Conservation (phyloP, 192 early-diverging fungal genomes). For the Linnemannia zychae region DNA sequence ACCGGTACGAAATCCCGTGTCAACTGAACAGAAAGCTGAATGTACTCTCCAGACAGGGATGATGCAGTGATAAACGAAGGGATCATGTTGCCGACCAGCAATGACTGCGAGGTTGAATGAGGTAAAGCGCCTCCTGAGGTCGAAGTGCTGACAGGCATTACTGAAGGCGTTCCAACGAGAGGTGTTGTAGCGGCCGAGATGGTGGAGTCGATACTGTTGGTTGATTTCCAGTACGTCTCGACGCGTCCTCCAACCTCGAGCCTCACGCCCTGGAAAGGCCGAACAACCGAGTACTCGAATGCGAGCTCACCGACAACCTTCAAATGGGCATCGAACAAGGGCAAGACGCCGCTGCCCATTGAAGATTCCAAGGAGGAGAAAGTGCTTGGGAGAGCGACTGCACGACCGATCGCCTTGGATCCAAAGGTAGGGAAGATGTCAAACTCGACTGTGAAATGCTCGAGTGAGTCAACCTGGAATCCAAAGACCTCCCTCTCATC, state of each 20-base stretch:
- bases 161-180: slow-evolving; percentile 29
- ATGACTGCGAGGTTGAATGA: slow-evolving; percentile 37
- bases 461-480: slow-evolving; percentile 84
- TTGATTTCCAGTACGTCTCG: slow-evolving; percentile 99
- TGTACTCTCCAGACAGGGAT: slow-evolving; percentile 92
- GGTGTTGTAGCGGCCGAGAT: slow-evolving; percentile 47
- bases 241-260: slow-evolving; percentile 96
- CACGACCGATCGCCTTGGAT: slow-evolving; percentile 91
- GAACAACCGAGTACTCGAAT: slow-evolving; percentile 86
- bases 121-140: slow-evolving; percentile 45
- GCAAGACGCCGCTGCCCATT: slow-evolving; percentile 64
- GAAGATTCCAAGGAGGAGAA: slow-evolving; percentile 63
- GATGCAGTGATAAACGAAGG: slow-evolving; percentile 87
- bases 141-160: slow-evolving; percentile 52
- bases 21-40: slow-evolving; percentile 91
- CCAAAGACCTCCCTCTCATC: slow-evolving; percentile 86
- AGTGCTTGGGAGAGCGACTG: slow-evolving; percentile 81
- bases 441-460: slow-evolving; percentile 91
- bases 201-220: slow-evolving; percentile 73
- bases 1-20: slow-evolving; percentile 91
- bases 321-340: slow-evolving; percentile 92
- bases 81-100: slow-evolving; percentile 53
- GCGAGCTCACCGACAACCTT: slow-evolving; percentile 92
- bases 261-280: slow-evolving; percentile 88
- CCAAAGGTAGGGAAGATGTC: slow-evolving; percentile 98